phyloP scores from a whole-genome alignment of 805 yeast species.

The Ogataea polymorpha region DNA sequence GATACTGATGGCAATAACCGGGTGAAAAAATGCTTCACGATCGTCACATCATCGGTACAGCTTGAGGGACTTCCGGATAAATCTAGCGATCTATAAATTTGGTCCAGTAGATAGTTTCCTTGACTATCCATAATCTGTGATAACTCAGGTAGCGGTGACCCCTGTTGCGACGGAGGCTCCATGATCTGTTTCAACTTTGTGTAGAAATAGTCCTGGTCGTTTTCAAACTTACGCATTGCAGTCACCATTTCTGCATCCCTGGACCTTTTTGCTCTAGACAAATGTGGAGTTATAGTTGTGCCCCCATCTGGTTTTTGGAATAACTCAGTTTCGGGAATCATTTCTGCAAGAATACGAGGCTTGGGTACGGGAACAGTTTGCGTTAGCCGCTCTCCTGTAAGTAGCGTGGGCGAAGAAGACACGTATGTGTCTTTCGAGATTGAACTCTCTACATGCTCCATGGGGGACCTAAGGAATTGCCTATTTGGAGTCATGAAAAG shows the following conservation, averaged over 20 bases:
- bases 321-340: slow-evolving; percentile 20
- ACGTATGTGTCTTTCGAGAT: too few relatives aligned
- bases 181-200: slow-evolving; percentile 2
- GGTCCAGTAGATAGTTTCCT: slow-evolving; percentile 8
- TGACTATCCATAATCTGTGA: not conserved
- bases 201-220: slow-evolving; percentile 3
- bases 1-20: slow-evolving; percentile 40
- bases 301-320: slow-evolving; percentile 21
- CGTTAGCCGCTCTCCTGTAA: not conserved
- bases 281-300: slow-evolving; percentile 16
- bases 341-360: slow-evolving; percentile 9
- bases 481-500: not conserved
- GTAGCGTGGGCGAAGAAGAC: not conserved
- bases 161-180: not conserved
- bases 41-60: slow-evolving; percentile 9
- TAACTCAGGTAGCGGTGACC: not conserved
- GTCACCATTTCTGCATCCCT: not conserved
- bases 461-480: not conserved
- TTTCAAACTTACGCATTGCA: not conserved
- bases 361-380: slow-evolving; percentile 8
- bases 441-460: not conserved
- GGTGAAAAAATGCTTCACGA: slow-evolving; percentile 34
- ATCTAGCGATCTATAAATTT: slow-evolving; percentile 4
- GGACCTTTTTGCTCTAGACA: slow-evolving; percentile 14
- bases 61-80: not conserved